These are phyloP conservation scores for Verticillium albo-atrum DNA, from an alignment of 2,329 filamentous ascomycete genomes.

Conservation along the genomic window DNA sequence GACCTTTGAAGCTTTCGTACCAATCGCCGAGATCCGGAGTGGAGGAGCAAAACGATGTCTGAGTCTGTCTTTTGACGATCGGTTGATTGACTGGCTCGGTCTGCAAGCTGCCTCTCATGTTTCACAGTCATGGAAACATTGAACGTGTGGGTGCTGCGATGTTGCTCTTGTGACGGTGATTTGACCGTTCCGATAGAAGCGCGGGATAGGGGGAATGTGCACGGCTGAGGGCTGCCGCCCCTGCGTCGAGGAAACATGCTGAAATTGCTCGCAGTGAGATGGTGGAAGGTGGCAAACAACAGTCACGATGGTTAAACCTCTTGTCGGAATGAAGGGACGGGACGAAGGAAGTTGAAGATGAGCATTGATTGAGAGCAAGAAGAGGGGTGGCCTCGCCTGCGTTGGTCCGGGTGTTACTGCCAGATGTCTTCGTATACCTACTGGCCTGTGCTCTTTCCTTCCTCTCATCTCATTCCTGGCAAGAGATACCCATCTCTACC, in stretches of 20 bases:
- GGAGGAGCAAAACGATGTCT: background rate
- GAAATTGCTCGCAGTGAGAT: too few relatives aligned
- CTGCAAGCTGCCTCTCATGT: background rate
- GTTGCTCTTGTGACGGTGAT: background rate
- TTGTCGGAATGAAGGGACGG: too few relatives aligned
- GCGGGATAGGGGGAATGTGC: background rate
- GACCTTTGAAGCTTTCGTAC: background rate
- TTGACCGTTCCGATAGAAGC: background rate
- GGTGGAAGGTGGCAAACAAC: too few relatives aligned
- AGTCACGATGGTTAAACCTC: too few relatives aligned
- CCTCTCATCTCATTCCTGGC: too few relatives aligned
- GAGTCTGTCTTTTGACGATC: background rate
- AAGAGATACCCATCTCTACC: too few relatives aligned
- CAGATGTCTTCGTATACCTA: too few relatives aligned
- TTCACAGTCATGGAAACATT: background rate
- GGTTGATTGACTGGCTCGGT: background rate
- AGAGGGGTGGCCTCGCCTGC: too few relatives aligned
- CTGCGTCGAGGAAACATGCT: background rate
- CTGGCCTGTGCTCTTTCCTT: too few relatives aligned
- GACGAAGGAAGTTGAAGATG: too few relatives aligned
- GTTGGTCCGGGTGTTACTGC: too few relatives aligned
- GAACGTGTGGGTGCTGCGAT: background rate
- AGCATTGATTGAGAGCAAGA: too few relatives aligned
- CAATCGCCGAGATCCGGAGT: background rate
- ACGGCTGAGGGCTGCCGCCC: background rate